Evolutionary conservation across 148 eudicot genomes (phyloP).

Genomic region (Nepenthes gracilis): DNA sequence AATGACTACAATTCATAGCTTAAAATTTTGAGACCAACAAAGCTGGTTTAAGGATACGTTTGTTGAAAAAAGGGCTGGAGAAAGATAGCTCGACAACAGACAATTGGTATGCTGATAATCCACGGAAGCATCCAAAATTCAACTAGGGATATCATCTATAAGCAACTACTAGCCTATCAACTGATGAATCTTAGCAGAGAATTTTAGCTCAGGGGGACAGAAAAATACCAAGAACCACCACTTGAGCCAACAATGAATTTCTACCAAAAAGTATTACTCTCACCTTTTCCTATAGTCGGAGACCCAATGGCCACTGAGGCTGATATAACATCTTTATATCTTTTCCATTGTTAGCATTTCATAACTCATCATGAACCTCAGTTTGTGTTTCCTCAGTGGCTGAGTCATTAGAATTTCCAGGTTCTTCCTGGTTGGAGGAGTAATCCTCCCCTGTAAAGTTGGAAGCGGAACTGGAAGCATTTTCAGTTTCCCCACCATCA

Average conservation of each 20-base stretch:
- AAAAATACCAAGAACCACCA: not conserved
- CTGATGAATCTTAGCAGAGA: constrained; percentile 2
- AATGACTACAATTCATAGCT: too few species aligned
- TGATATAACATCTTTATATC: not conserved
- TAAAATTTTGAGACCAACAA: too few species aligned
- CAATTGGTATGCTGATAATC: too few species aligned
- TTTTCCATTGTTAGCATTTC: constrained; percentile 4
- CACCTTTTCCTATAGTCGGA: not conserved
- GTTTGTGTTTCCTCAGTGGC: constrained; percentile 20
- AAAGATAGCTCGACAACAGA: too few species aligned
- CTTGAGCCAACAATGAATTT: constrained; percentile 1
- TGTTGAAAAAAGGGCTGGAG: too few species aligned
- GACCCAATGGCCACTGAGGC: not conserved
- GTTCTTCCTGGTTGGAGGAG: constrained; percentile 20
- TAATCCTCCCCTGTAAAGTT: constrained; percentile 25
- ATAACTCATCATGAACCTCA: constrained; percentile 62
- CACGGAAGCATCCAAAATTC: not conserved
- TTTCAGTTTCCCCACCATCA: constrained; percentile 19
- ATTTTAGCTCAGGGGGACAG: constrained; percentile 3
- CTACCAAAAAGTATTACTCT: not conserved
- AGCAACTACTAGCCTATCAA: constrained; percentile 6
- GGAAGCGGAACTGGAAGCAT: constrained; percentile 24
- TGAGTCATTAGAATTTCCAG: constrained; percentile 21
- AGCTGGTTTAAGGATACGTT: too few species aligned
- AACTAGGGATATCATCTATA: too few species aligned